Evolutionary conservation across 1,284 basidiomycete species (phyloP).

Genomic region (Schizophyllum amplum): DNA sequence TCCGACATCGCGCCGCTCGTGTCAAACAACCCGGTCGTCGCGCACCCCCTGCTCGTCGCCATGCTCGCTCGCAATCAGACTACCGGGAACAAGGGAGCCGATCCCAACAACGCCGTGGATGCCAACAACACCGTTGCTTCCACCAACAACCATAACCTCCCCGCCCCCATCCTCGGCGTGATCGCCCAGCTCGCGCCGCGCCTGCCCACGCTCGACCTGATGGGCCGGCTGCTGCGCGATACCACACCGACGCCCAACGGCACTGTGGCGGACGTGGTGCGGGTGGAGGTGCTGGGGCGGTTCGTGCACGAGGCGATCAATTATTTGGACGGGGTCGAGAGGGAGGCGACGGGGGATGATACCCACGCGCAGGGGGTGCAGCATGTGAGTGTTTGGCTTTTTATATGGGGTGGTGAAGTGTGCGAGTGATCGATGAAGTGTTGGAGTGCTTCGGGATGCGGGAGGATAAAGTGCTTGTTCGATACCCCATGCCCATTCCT

Average conservation of each 20-base stretch:
- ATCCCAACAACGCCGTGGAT: too few relatives aligned
- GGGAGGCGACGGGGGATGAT: slow-evolving; percentile 58
- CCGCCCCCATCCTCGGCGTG: slow-evolving; percentile 24
- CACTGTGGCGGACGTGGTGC: slow-evolving; percentile 55
- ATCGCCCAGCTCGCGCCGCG: slow-evolving; percentile 56
- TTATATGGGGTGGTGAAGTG: not conserved
- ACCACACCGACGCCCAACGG: slow-evolving; percentile 34
- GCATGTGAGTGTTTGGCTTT: slow-evolving; percentile 40
- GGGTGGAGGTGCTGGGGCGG: slow-evolving; percentile 53
- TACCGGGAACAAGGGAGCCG: too few relatives aligned
- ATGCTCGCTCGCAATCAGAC: slow-evolving; percentile 27
- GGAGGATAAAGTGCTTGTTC: too few relatives aligned
- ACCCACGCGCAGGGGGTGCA: slow-evolving; percentile 60
- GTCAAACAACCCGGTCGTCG: slow-evolving; percentile 58
- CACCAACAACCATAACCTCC: not conserved
- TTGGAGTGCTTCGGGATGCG: too few relatives aligned
- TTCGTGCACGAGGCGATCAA: slow-evolving; percentile 70
- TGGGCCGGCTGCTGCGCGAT: slow-evolving; percentile 59
- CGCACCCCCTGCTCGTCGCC: slow-evolving; percentile 52
- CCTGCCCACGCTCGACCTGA: slow-evolving; percentile 63
- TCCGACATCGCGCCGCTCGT: slow-evolving; percentile 58
- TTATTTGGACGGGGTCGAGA: slow-evolving; percentile 52
- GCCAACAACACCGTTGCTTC: too few relatives aligned
- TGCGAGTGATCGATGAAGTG: not conserved
- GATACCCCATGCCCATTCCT: too few relatives aligned